A percentile compares a stretch with the other conserved stretches of the same genome.
These are phyloP conservation scores for Camelina hispida DNA, from an alignment of 345 rosid species.

Conservation along the genomic window DNA sequence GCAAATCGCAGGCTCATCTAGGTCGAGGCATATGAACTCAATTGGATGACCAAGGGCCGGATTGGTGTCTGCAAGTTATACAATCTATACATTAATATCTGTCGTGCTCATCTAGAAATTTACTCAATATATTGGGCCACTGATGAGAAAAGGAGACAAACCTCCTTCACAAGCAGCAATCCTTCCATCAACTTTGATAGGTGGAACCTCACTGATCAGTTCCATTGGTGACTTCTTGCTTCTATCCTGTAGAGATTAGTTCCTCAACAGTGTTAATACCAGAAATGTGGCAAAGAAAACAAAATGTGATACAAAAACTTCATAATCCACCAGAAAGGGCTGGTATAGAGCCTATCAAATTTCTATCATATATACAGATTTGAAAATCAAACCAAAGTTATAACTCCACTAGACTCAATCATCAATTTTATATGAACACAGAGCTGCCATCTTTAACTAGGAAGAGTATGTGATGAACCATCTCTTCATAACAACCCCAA, in stretches of 20 bases:
- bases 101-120: background rate
- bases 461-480: background rate
- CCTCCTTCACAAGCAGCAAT: constrained; percentile 99
- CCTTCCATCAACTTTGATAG: constrained; percentile 92
- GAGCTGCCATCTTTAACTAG: background rate
- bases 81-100: background rate
- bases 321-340: background rate
- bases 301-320: background rate
- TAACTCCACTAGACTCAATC: background rate
- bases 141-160: constrained; percentile 40
- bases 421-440: constrained; percentile 1
- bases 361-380: background rate
- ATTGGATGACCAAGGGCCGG: constrained; percentile 97
- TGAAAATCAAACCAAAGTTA: background rate
- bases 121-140: background rate
- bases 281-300: background rate
- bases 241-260: constrained; percentile 58
- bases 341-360: constrained; percentile 5
- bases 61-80: constrained; percentile 58
- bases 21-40: constrained; percentile 95
- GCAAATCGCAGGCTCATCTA: constrained; percentile 87
- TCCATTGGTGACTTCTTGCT: constrained; percentile 99
- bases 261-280: background rate
- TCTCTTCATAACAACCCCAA: background rate
- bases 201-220: constrained; percentile 95